Evolutionary conservation across 371 early-diverging fungal species (phyloP).

Genomic region (Dinochytrium kinnereticum): DNA sequence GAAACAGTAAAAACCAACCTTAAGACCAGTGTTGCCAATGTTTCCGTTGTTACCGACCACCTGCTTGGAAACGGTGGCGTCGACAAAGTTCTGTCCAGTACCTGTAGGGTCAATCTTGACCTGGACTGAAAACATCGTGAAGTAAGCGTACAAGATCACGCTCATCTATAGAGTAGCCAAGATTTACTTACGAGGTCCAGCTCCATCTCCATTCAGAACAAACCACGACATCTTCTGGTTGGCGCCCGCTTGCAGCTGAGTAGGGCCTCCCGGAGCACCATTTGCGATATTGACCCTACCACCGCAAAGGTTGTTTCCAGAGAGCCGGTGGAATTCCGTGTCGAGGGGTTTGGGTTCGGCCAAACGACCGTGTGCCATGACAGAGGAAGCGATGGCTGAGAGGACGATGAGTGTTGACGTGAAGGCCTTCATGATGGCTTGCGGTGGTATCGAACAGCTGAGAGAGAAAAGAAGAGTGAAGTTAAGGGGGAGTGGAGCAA

Average conservation of each 20-base stretch:
- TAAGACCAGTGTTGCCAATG: neutral
- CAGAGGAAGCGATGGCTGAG: neutral
- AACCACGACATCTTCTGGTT: conserved; percentile 11
- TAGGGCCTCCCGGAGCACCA: conserved; percentile 4
- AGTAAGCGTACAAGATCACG: neutral
- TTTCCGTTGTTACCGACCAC: neutral
- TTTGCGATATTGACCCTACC: neutral
- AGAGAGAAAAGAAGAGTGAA: no score
- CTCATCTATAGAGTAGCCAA: neutral
- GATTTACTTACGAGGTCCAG: conserved; percentile 9
- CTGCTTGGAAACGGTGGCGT: neutral
- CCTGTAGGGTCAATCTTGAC: conserved; percentile 11
- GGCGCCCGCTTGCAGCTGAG: conserved; percentile 9
- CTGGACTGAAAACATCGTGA: neutral
- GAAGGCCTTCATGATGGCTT: neutral
- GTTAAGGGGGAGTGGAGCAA: no score
- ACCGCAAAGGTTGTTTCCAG: neutral
- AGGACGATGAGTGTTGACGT: neutral
- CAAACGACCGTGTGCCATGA: neutral
- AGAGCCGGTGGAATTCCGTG: neutral
- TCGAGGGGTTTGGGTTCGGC: neutral
- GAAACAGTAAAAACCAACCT: neutral
- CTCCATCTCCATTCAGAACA: conserved; percentile 26
- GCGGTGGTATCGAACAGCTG: no score
- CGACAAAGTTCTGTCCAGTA: conserved; percentile 9